Evolutionary conservation across 2,329 filamentous ascomycete genomes (phyloP).

Genomic region (Xylariaceae sp.): DNA sequence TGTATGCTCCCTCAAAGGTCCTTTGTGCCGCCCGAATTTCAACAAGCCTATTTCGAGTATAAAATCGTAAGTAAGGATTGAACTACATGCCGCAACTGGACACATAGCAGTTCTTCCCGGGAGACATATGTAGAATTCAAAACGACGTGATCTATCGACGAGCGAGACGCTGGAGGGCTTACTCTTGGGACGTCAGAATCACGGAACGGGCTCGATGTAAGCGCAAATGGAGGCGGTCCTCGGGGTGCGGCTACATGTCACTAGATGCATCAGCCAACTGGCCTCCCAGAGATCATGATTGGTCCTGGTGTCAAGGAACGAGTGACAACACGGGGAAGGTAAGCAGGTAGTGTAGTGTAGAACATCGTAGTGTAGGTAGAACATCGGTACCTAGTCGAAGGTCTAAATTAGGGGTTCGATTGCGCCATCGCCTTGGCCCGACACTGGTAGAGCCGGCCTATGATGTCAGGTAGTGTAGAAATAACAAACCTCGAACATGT

Average conservation of each 20-base stretch:
- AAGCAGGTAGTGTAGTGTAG: background rate
- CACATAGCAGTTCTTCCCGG: background rate
- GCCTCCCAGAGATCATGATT: background rate
- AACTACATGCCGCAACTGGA: background rate
- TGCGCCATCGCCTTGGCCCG: background rate
- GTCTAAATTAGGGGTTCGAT: background rate
- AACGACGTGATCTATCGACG: background rate
- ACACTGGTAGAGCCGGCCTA: background rate
- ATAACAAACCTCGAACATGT: background rate
- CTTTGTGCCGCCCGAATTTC: conserved; percentile 92
- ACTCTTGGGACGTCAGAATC: conserved; percentile 72
- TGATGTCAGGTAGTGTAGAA: background rate
- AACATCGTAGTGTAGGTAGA: too few relatives aligned
- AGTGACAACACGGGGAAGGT: background rate
- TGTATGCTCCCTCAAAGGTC: conserved; percentile 95
- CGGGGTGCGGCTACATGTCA: conserved; percentile 27
- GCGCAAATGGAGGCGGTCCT: conserved; percentile 64
- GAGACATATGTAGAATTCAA: background rate
- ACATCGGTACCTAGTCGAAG: background rate
- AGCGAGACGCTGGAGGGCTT: conserved; percentile 25
- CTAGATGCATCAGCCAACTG: conserved; percentile 9
- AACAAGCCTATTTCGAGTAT: conserved; percentile 54
- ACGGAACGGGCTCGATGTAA: conserved; percentile 80
- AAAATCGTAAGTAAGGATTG: background rate
- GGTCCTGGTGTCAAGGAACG: background rate